A percentile compares a stretch with the other conserved stretches of the same genome.
These are phyloP conservation scores for Neonectria coccinea DNA, from an alignment of 2,329 filamentous ascomycete genomes.

Conservation along the genomic window DNA sequence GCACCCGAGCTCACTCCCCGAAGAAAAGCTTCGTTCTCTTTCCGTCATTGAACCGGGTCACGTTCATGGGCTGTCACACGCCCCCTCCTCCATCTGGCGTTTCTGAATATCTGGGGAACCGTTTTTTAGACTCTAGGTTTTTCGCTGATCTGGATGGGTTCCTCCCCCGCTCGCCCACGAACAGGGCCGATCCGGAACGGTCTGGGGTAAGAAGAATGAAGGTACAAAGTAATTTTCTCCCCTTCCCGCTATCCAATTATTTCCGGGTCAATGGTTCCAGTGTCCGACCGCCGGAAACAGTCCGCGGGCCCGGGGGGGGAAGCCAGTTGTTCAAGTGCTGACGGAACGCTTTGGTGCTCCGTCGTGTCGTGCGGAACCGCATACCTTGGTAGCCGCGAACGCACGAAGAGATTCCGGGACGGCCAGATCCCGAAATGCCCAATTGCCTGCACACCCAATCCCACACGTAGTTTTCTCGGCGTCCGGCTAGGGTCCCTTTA, in stretches of 20 bases:
- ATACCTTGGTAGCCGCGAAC: conserved; percentile 13
- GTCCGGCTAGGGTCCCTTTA: background rate
- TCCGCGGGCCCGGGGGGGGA: conserved; percentile 4
- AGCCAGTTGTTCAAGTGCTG: background rate
- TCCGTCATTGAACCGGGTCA: conserved; percentile 14
- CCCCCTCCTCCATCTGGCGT: conserved; percentile 8
- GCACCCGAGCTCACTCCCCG: conserved; percentile 3
- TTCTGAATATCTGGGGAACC: conserved; percentile 22
- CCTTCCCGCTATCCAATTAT: background rate
- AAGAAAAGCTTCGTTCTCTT: conserved; percentile 1
- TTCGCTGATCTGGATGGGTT: conserved; percentile 18
- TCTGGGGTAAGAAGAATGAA: conserved; percentile 18
- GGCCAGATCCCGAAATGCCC: conserved; percentile 2
- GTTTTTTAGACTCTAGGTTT: conserved; percentile 23
- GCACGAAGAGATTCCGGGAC: conserved; percentile 27
- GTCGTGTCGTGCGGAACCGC: conserved; percentile 24
- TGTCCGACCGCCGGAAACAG: conserved; percentile 6
- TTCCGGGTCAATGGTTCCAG: background rate
- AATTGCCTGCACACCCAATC: background rate
- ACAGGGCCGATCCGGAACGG: conserved; percentile 15
- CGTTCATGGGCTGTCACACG: conserved; percentile 3
- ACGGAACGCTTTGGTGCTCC: background rate
- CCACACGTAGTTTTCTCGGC: conserved; percentile 4
- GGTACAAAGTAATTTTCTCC: background rate
- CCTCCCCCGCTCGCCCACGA: conserved; percentile 23